phyloP scores from a whole-genome alignment of 2,329 filamentous ascomycete genomes.

The Fonsecaea pugnacius region DNA sequence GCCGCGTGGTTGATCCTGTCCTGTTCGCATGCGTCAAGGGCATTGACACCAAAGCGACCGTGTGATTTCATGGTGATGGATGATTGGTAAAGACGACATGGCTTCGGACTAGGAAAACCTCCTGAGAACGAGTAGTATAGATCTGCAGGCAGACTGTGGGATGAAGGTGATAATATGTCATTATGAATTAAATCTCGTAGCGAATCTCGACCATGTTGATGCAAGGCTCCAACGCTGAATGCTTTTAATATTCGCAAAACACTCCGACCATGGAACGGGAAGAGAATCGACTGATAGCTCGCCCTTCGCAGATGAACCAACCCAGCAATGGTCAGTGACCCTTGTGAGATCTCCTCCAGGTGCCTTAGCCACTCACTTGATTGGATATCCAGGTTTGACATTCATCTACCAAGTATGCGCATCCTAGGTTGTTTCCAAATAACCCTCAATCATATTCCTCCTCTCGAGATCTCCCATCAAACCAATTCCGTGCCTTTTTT shows the following conservation, averaged over 20 bases:
- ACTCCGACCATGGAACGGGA: neutral
- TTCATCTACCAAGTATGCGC: neutral
- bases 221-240: neutral
- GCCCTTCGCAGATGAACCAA: neutral
- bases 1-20: conserved; percentile 6
- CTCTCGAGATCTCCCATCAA: conserved; percentile 29
- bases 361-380: neutral
- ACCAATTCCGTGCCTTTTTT: conserved; percentile 30
- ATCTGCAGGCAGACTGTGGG: neutral
- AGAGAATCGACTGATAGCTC: neutral
- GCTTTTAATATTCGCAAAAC: neutral
- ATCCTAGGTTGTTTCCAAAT: neutral
- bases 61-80: neutral
- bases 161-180: neutral
- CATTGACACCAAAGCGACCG: neutral
- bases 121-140: neutral
- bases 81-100: neutral
- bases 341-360: no score
- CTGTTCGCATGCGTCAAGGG: neutral
- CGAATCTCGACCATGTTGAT: neutral
- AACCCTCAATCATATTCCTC: conserved; percentile 14
- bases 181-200: neutral
- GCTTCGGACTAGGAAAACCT: neutral
- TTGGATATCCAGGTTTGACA: neutral
- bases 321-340: neutral